These are phyloP conservation scores for Candida khao-thaluensis DNA, from an alignment of 805 yeast species.

Conservation along the genomic window DNA sequence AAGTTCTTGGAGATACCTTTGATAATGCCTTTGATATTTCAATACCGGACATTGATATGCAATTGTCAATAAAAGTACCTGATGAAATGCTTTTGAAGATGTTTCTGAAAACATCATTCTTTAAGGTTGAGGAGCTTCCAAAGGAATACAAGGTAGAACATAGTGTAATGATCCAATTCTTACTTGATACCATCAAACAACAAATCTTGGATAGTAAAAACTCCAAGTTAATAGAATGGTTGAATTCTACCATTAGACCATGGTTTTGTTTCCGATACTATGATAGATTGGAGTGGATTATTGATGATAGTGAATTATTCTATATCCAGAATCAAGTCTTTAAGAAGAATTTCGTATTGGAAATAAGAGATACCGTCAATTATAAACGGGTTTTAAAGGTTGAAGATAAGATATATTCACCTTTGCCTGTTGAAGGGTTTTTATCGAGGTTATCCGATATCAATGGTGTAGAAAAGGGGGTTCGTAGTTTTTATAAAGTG, in stretches of 20 bases:
- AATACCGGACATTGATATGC: conserved; percentile 46
- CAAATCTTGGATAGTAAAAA: conserved; percentile 21
- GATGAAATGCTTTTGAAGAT: conserved; percentile 25
- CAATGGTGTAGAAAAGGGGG: conserved; percentile 38
- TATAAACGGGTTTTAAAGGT: conserved; percentile 30
- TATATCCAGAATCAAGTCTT: conserved; percentile 29
- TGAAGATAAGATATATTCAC: conserved; percentile 27
- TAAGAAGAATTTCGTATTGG: conserved; percentile 50
- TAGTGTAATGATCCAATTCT: conserved; percentile 32
- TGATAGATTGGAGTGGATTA: conserved; percentile 65
- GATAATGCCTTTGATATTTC: conserved; percentile 30
- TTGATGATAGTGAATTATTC: conserved; percentile 27
- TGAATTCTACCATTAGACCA: conserved; percentile 25
- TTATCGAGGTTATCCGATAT: conserved; percentile 55
- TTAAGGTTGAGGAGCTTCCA: conserved; percentile 9
- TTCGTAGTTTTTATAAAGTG: conserved; percentile 47
- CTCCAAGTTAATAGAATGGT: conserved; percentile 17
- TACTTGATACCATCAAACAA: conserved; percentile 36
- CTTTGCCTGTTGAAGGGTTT: conserved; percentile 81
- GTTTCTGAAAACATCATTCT: conserved; percentile 5
- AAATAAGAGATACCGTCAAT: conserved; percentile 51
- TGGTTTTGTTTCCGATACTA: conserved; percentile 63
- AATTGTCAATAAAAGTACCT: conserved; percentile 50
- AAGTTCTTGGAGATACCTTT: conserved; percentile 39
- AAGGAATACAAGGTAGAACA: conserved; percentile 25